Conservation (phyloP, 139 green algal genomes). For the Auxenochlorella pyrenoidosa region DNA sequence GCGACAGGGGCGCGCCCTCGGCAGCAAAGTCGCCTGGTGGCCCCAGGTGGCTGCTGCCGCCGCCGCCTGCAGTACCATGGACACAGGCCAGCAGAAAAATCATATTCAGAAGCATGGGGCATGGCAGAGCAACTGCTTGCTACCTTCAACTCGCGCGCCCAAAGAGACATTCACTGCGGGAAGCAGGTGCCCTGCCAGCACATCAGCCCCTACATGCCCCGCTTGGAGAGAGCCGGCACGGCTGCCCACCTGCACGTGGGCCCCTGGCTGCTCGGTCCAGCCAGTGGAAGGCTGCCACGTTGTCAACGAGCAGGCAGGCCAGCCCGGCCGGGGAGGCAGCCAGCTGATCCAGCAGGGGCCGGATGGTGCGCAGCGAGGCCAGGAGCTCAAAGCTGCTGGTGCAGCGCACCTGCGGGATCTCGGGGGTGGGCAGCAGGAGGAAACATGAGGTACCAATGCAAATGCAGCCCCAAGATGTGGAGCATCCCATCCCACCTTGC, state of each 20-base stretch:
- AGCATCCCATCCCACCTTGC: neutral
- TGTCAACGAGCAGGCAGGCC: slow-evolving; percentile 50
- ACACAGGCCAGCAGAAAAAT: neutral
- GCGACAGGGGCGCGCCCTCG: slow-evolving; percentile 22
- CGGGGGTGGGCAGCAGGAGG: no score
- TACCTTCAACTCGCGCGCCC: neutral
- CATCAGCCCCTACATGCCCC: no score
- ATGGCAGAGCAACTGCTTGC: no score
- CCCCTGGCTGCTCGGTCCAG: slow-evolving; percentile 39
- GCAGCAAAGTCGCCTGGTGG: neutral
- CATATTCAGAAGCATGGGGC: no score
- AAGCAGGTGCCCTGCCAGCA: no score
- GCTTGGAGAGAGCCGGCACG: neutral
- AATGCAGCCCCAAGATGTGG: neutral
- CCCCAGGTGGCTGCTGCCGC: neutral
- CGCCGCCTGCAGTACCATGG: neutral
- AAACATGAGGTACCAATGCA: no score
- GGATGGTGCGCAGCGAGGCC: slow-evolving; percentile 45
- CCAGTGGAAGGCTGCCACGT: slow-evolving; percentile 52
- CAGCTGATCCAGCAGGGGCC: neutral
- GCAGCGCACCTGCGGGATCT: slow-evolving; percentile 39
- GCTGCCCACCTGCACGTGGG: neutral
- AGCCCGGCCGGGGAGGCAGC: slow-evolving; percentile 25
- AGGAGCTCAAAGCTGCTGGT: slow-evolving; percentile 52
- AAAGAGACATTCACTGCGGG: no score